phyloP scores from a whole-genome alignment of 2,329 filamentous ascomycete genomes.

The Cytospora piceicola region DNA sequence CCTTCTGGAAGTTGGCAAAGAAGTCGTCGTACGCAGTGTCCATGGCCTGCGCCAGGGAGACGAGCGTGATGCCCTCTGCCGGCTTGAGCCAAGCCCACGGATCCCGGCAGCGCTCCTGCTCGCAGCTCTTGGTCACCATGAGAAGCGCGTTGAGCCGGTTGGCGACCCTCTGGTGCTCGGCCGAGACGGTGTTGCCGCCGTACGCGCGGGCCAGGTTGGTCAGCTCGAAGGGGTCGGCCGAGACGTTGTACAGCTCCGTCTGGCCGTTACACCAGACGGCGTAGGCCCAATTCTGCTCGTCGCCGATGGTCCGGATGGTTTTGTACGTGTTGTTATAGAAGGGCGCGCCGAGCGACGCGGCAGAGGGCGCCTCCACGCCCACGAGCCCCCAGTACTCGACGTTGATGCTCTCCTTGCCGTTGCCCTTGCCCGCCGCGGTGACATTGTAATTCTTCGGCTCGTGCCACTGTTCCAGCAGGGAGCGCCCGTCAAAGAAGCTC shows the following conservation, averaged over 20 bases:
- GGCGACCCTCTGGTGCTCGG: constrained; percentile 46
- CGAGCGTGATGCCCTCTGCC: constrained; percentile 30
- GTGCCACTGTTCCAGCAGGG: constrained; percentile 39
- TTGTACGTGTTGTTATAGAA: constrained; percentile 37
- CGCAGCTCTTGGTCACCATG: constrained; percentile 65
- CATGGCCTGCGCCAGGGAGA: constrained; percentile 33
- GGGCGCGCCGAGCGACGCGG: constrained; percentile 42
- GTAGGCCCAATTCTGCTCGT: constrained; percentile 35
- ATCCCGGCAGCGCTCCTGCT: constrained; percentile 53
- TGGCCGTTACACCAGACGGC: constrained; percentile 39
- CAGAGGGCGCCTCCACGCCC: constrained; percentile 35
- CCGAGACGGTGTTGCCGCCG: constrained; percentile 37
- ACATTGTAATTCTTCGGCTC: constrained; percentile 27
- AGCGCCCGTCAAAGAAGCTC: constrained; percentile 38
- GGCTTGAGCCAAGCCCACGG: constrained; percentile 64
- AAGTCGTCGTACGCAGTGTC: constrained; percentile 31
- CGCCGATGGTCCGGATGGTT: constrained; percentile 36
- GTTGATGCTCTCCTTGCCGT: constrained; percentile 35
- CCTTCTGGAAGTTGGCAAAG: constrained; percentile 31
- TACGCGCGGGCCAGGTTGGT: constrained; percentile 32
- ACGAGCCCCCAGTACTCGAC: constrained; percentile 38
- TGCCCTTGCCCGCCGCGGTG: constrained; percentile 23
- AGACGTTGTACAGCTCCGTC: constrained; percentile 40
- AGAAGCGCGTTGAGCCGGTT: constrained; percentile 61
- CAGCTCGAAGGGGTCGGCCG: constrained; percentile 36